These are phyloP conservation scores for Cucumis melo DNA, from an alignment of 306 rosid genomes.

Conservation along the genomic window DNA sequence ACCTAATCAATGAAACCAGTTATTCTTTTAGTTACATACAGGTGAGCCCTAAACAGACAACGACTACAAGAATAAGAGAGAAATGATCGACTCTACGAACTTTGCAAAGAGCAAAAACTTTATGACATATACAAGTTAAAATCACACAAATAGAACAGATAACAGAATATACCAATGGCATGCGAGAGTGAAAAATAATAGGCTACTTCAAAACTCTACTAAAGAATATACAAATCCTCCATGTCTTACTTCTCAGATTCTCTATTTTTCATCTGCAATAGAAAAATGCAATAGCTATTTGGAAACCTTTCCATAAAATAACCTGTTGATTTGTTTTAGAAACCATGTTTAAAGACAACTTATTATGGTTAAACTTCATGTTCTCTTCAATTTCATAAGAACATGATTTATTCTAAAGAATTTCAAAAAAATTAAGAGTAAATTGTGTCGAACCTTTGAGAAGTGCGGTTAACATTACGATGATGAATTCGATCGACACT, in stretches of 20 bases:
- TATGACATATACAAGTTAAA: background rate
- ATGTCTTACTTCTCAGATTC: background rate
- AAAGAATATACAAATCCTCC: too few species aligned
- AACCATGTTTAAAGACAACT: background rate
- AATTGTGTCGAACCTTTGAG: slow-evolving; percentile 37
- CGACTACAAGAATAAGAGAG: background rate
- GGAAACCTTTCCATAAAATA: background rate
- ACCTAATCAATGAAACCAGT: background rate
- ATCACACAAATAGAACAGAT: background rate
- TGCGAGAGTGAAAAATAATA: background rate
- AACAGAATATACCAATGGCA: background rate
- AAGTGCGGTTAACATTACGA: slow-evolving; percentile 55
- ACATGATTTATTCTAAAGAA: background rate
- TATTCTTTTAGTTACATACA: background rate
- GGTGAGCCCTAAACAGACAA: background rate
- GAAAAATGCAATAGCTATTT: too few species aligned
- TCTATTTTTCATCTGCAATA: background rate
- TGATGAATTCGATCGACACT: slow-evolving; percentile 61
- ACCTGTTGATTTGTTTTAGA: background rate
- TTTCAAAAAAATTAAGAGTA: background rate
- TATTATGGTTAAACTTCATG: background rate
- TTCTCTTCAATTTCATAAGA: background rate
- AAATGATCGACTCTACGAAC: background rate
- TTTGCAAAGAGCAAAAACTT: background rate
- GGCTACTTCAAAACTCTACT: background rate